These are phyloP conservation scores for Fraxinus albicans DNA, from an alignment of 305 asterid species.

Conservation along the genomic window DNA sequence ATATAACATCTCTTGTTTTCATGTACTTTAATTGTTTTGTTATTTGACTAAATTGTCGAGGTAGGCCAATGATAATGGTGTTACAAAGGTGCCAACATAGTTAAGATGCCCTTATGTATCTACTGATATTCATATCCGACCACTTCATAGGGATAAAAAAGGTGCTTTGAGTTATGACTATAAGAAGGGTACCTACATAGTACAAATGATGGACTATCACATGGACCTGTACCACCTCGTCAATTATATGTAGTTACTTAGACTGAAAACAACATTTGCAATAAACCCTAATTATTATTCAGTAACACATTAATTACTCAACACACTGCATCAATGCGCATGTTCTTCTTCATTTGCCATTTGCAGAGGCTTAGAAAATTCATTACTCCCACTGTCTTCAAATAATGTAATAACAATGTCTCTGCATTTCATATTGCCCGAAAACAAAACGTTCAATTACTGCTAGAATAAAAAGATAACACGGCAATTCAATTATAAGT, in stretches of 20 bases:
- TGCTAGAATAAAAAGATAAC: no score
- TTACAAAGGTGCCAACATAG: not conserved
- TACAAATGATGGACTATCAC: slow-evolving; percentile 28
- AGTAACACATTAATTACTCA: not conserved
- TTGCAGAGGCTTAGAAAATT: slow-evolving; percentile 2
- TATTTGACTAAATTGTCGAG: not conserved
- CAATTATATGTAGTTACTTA: slow-evolving; percentile 5
- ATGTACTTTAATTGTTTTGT: not conserved
- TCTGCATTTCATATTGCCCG: not conserved
- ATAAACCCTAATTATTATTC: slow-evolving; percentile 2
- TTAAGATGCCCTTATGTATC: not conserved
- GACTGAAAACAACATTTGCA: slow-evolving; percentile 4
- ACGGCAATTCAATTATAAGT: not conserved
- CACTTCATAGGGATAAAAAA: not conserved
- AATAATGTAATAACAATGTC: not conserved
- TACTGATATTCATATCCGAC: not conserved
- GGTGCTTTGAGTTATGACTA: not conserved
- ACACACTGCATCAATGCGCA: slow-evolving; percentile 15
- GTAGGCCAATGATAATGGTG: not conserved
- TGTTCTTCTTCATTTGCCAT: slow-evolving; percentile 18
- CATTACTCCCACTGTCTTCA: not conserved
- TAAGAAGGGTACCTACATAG: not conserved
- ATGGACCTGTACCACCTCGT: slow-evolving; percentile 17
- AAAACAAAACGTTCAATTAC: not conserved
- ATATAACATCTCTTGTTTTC: not conserved